A percentile compares a stretch with the other conserved stretches of the same genome.
Evolutionary conservation across 1,284 basidiomycete species (phyloP).

Genomic region (Puccinia horiana): DNA sequence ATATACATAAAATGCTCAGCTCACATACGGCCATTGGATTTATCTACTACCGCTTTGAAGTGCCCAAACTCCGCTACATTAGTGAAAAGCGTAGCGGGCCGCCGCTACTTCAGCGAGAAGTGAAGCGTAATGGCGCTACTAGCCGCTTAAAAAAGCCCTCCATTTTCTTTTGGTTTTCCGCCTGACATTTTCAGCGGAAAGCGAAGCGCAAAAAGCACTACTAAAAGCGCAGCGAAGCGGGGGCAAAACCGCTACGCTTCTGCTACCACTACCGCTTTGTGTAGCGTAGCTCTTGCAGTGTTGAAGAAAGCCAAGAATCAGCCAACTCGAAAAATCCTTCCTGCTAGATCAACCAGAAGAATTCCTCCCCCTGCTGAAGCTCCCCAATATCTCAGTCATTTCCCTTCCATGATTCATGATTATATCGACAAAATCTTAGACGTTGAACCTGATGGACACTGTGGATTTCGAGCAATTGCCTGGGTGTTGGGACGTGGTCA

Average conservation of each 20-base stretch:
- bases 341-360: too few species aligned
- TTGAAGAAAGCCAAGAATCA: too few species aligned
- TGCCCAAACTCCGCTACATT: neutral
- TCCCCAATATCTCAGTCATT: too few species aligned
- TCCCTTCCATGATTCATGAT: too few species aligned
- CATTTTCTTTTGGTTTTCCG: neutral
- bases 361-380: too few species aligned
- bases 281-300: slow-evolving; percentile 12
- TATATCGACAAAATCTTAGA: too few species aligned
- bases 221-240: slow-evolving; percentile 1
- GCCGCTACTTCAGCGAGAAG: neutral
- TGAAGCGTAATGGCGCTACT: neutral
- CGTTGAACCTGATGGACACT: too few species aligned
- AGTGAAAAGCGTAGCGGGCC: neutral
- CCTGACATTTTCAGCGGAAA: neutral
- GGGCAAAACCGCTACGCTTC: neutral
- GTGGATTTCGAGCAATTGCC: too few species aligned
- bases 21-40: too few species aligned
- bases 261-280: neutral
- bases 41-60: neutral
- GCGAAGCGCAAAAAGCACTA: neutral
- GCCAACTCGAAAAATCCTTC: too few species aligned
- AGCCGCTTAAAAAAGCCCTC: slow-evolving; percentile 4
- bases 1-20: neutral
- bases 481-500: too few species aligned